Conservation (phyloP, 2,329 filamentous ascomycete genomes). For the Tolypocladium tundrense region DNA sequence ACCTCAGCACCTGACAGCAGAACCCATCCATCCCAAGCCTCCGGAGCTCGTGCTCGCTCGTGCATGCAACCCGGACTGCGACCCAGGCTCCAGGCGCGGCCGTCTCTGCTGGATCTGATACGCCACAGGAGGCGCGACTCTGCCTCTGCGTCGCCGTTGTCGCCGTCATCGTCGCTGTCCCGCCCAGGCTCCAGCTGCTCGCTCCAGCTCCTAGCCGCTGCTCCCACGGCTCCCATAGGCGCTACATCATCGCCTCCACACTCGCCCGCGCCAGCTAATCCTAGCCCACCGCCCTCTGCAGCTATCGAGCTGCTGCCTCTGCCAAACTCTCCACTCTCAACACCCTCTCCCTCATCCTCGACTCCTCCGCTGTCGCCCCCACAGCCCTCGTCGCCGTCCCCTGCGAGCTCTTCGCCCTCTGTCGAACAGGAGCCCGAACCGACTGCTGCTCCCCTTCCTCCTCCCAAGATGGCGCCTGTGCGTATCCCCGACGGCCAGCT, state of each 20-base stretch:
- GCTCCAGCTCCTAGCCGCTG: neutral
- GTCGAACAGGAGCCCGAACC: conserved; percentile 14
- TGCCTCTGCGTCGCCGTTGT: neutral
- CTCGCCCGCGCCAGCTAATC: conserved; percentile 2
- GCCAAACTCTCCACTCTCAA: conserved; percentile 30
- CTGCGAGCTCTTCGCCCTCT: conserved; percentile 13
- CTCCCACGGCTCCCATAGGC: conserved; percentile 9
- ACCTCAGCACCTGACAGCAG: neutral
- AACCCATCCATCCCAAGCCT: neutral
- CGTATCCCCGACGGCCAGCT: conserved; percentile 20
- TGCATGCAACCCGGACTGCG: conserved; percentile 43
- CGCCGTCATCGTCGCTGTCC: neutral
- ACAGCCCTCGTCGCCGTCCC: conserved; percentile 20
- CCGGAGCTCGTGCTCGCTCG: conserved; percentile 1
- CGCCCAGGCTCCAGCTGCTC: conserved; percentile 2
- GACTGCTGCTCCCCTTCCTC: conserved; percentile 18
- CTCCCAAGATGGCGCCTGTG: conserved; percentile 46
- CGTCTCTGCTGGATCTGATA: conserved; percentile 42
- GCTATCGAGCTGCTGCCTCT: conserved; percentile 27
- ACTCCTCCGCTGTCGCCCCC: conserved; percentile 18
- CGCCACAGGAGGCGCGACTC: conserved; percentile 22
- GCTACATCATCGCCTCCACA: conserved; percentile 25
- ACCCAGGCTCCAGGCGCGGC: conserved; percentile 39
- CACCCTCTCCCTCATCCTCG: conserved; percentile 21
- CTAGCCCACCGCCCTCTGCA: conserved; percentile 9